A percentile compares a stretch with the other conserved stretches of the same genome.
Evolutionary conservation across 345 rosid genomes (phyloP).

Genomic region (Abelmoschus esculentus): DNA sequence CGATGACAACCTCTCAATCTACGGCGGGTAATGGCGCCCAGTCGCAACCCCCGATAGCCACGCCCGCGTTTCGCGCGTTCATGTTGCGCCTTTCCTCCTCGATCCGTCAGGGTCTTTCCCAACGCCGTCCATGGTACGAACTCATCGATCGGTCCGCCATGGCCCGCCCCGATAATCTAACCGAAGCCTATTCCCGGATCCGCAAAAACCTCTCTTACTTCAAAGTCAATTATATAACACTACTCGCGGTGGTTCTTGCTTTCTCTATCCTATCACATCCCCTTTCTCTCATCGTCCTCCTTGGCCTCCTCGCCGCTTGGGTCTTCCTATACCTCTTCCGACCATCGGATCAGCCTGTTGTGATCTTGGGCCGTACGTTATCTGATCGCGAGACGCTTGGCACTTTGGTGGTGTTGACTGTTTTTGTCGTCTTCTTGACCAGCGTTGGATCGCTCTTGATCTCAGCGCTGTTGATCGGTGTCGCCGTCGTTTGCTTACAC

Average conservation of each 20-base stretch:
- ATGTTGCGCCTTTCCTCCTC: slow-evolving; percentile 57
- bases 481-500: slow-evolving; percentile 39
- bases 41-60: slow-evolving; percentile 61
- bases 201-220: slow-evolving; percentile 48
- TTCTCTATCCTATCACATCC: slow-evolving; percentile 69
- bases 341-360: slow-evolving; percentile 67
- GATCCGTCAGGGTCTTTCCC: slow-evolving; percentile 62
- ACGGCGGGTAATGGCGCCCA: slow-evolving; percentile 17
- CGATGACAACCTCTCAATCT: slow-evolving; percentile 39
- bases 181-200: slow-evolving; percentile 72
- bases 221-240: not conserved
- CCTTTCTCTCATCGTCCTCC: slow-evolving; percentile 52
- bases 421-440: slow-evolving; percentile 1
- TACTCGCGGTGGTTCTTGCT: slow-evolving; percentile 35
- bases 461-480: not conserved
- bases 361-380: slow-evolving; percentile 58
- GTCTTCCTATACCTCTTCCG: slow-evolving; percentile 63
- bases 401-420: slow-evolving; percentile 28
- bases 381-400: slow-evolving; percentile 72
- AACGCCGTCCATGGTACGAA: slow-evolving; percentile 76
- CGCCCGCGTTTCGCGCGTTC: slow-evolving; percentile 68
- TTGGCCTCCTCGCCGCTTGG: slow-evolving; percentile 32
- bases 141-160: slow-evolving; percentile 55
- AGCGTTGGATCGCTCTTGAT: slow-evolving; percentile 7
- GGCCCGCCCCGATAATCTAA: slow-evolving; percentile 48